A percentile compares a stretch with the other conserved stretches of the same genome.
phyloP scores from a whole-genome alignment of 2,329 filamentous ascomycete species.

The Falciphora oryzae region DNA sequence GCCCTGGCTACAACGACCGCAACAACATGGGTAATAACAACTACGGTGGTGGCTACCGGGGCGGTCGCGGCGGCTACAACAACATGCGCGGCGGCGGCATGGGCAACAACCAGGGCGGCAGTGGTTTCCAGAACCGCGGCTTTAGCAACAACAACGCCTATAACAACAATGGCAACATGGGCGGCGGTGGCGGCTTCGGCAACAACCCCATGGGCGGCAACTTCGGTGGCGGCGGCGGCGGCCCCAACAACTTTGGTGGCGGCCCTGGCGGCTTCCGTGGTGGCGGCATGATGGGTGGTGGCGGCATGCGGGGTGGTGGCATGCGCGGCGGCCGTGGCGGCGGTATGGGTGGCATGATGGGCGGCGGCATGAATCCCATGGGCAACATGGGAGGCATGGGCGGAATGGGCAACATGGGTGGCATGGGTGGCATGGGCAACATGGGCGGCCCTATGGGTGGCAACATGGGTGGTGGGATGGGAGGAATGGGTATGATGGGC shows the following conservation, averaged over 20 bases:
- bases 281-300: constrained; percentile 40
- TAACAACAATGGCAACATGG: constrained; percentile 14
- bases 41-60: constrained; percentile 38
- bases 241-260: constrained; percentile 33
- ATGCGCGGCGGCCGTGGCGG: constrained; percentile 37
- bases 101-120: constrained; percentile 14
- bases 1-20: constrained; percentile 42
- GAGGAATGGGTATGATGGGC: constrained; percentile 44
- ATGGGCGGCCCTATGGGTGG: constrained; percentile 44
- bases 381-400: constrained; percentile 34
- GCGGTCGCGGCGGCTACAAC: constrained; percentile 37
- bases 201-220: constrained; percentile 25
- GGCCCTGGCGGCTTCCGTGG: constrained; percentile 42
- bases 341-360: constrained; percentile 44
- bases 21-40: constrained; percentile 37
- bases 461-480: constrained; percentile 26
- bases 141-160: constrained; percentile 13
- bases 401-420: constrained; percentile 34
- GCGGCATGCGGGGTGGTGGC: constrained; percentile 44
- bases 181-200: constrained; percentile 17
- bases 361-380: constrained; percentile 37
- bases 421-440: constrained; percentile 38
- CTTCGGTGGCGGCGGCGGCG: constrained; percentile 38
- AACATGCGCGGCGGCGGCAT: constrained; percentile 12
- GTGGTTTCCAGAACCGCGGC: constrained; percentile 22